Base-by-base conservation (phyloP, 2,329 filamentous ascomycete genomes). In the Alternaria triticimaculans region DNA sequence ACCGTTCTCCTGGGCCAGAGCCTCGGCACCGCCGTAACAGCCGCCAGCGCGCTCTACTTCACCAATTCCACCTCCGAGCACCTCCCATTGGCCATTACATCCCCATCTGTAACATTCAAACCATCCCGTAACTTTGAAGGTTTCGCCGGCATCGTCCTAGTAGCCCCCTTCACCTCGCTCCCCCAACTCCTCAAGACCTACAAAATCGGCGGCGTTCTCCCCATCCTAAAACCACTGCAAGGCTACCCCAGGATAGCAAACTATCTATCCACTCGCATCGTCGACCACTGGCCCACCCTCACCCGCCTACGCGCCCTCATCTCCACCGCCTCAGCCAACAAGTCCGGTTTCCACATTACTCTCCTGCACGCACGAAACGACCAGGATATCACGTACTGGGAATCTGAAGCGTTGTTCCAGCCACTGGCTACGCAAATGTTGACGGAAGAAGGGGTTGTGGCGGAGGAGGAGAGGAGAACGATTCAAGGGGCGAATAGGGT, bases 1-100 rank as follows among this genome's bases (percentile, higher is more conserved):
- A 96, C 97, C 66, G 88, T 95, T 4, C 84, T 97, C 26, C 83
- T 96, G 4, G 95, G 94, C 18, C 94, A 97, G 72, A 96, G 92
- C 72, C 86, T 98, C 0, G 95, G 95, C 23, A 97, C 95, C 0
- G 94, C 92, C 0, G 92, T 97, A 2, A 89, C 90, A 6, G 87
- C 89, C 49, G 94, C 89, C 3, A 88, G 92, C 1, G 90, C 88
- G 2, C 89, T 97, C 72, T 86, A 88, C 59, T 94, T 92, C 72
- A 86, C 88, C 0, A 70, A 80, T 44, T 78, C 79, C 0, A 48
- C 56, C 5, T 12, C 65, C 1, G 15, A 62, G 3, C 67, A 79
- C 1, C 75, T 77, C 9, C 6, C 55, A 3, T 43, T 65, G 49
- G 48, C 76, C 55, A 43, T 50, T 89, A 48, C 46, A 2, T 23